phyloP scores from a whole-genome alignment of 2,329 filamentous ascomycete genomes.

The Fusarium nematophilum region DNA sequence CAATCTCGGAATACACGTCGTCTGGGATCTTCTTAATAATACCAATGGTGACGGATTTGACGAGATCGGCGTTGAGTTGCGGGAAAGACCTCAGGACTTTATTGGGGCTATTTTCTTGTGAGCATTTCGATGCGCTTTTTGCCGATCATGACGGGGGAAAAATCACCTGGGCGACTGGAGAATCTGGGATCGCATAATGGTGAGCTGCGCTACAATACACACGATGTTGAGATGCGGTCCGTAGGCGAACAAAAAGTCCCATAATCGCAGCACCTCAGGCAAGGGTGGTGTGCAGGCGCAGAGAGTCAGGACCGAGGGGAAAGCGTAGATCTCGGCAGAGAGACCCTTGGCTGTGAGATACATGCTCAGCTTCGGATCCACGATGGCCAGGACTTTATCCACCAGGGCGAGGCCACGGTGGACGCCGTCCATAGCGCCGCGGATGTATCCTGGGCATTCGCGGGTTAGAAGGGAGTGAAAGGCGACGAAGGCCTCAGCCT shows the following conservation, averaged over 20 bases:
- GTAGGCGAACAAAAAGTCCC: constrained; percentile 98
- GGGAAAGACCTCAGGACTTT: constrained; percentile 91
- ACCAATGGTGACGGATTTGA: constrained; percentile 86
- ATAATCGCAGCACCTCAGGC: constrained; percentile 90
- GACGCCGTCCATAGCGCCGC: constrained; percentile 96
- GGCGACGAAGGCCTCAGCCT: constrained; percentile 92
- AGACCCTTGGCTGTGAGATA: constrained; percentile 89
- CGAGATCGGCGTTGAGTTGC: constrained; percentile 81
- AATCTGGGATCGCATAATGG: constrained; percentile 87
- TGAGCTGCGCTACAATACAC: constrained; percentile 94
- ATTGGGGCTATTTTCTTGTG: constrained; percentile 76
- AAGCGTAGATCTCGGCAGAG: constrained; percentile 94
- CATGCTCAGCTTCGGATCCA: constrained; percentile 86
- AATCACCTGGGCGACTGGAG: constrained; percentile 79
- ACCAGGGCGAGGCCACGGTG: constrained; percentile 92
- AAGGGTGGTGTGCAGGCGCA: constrained; percentile 96
- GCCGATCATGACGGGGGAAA: background rate
- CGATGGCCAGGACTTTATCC: constrained; percentile 90
- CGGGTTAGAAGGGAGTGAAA: constrained; percentile 89
- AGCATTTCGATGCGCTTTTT: constrained; percentile 19
- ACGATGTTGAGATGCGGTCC: constrained; percentile 94
- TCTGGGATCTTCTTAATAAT: constrained; percentile 92
- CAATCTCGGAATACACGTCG: constrained; percentile 90
- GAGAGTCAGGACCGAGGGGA: constrained; percentile 92
- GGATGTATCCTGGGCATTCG: constrained; percentile 93